Percentiles rank a stretch among this genome's conserved stretches.
Conservation (phyloP, 768 basidiomycete genomes). For the Hemileccinum impolitum region DNA sequence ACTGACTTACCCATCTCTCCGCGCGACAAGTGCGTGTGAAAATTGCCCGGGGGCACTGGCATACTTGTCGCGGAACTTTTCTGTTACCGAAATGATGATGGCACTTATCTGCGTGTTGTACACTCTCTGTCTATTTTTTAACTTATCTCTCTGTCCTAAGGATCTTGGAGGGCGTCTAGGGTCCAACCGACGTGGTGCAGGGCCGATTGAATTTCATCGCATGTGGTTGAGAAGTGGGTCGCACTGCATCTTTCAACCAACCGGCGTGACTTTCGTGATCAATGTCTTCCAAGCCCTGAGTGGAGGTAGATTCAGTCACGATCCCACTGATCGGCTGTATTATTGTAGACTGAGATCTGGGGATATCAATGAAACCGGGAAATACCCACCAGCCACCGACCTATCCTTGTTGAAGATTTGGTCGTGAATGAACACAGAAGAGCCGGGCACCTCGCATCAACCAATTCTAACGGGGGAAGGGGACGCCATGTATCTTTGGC, state of each 20-base stretch:
- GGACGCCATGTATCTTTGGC: too few relatives aligned
- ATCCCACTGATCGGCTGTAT: background rate
- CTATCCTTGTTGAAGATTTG: background rate
- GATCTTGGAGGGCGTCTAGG: too few relatives aligned
- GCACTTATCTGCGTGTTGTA: background rate
- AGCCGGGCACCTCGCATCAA: constrained; percentile 18
- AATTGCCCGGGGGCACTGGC: background rate
- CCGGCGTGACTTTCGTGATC: too few relatives aligned
- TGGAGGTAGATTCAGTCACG: background rate
- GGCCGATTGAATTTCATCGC: background rate
- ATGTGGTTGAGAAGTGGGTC: background rate
- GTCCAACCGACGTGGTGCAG: background rate
- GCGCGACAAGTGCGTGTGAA: background rate
- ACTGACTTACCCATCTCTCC: background rate
- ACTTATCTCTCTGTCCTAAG: too few relatives aligned
- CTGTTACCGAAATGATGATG: background rate
- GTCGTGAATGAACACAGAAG: constrained; percentile 3
- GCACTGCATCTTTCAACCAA: background rate
- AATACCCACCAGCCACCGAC: too few relatives aligned
- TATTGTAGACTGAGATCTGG: constrained; percentile 1
- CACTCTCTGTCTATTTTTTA: too few relatives aligned
- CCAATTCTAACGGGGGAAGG: background rate
- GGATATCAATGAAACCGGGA: background rate
- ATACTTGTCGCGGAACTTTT: background rate
- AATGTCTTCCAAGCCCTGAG: background rate